phyloP scores from a whole-genome alignment of 352 stramenopile species.

The Globisporangium camurandrum region DNA sequence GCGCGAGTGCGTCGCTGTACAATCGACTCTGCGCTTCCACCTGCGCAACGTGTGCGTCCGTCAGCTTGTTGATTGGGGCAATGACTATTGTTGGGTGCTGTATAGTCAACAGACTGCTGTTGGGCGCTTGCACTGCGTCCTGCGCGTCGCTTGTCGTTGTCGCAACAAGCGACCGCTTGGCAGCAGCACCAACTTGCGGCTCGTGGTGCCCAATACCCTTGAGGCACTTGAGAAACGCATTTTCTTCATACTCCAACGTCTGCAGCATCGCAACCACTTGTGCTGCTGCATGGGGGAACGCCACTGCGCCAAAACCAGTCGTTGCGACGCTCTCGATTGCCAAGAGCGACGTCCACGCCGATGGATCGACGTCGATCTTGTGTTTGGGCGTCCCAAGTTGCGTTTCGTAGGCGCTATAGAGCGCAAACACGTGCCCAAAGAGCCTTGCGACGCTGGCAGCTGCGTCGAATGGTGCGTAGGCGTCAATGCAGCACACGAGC shows the following conservation, averaged over 20 bases:
- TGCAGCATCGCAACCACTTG: constrained; percentile 47
- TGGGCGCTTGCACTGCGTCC: background rate
- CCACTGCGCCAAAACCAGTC: constrained; percentile 10
- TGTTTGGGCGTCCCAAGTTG: constrained; percentile 47
- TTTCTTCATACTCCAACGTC: constrained; percentile 32
- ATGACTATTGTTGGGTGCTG: too few species aligned
- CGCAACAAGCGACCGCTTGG: background rate
- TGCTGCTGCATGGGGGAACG: constrained; percentile 19
- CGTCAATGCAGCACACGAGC: constrained; percentile 31
- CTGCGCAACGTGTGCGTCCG: background rate
- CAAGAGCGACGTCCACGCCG: constrained; percentile 32
- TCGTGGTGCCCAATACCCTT: constrained; percentile 24
- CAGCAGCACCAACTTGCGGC: constrained; percentile 10
- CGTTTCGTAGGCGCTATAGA: constrained; percentile 59
- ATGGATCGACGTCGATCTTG: constrained; percentile 53
- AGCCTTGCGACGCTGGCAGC: constrained; percentile 14
- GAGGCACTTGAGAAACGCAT: constrained; percentile 62
- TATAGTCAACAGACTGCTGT: too few species aligned
- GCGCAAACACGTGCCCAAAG: constrained; percentile 40
- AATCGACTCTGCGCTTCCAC: background rate
- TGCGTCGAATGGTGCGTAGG: constrained; percentile 15
- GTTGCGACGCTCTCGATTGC: constrained; percentile 26
- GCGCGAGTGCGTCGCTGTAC: constrained; percentile 6
- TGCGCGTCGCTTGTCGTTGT: background rate
- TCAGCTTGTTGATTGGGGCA: too few species aligned